Percentiles rank a stretch among this genome's conserved stretches.
Conservation (phyloP, 2,329 filamentous ascomycete genomes). For the Fusarium palustre region DNA sequence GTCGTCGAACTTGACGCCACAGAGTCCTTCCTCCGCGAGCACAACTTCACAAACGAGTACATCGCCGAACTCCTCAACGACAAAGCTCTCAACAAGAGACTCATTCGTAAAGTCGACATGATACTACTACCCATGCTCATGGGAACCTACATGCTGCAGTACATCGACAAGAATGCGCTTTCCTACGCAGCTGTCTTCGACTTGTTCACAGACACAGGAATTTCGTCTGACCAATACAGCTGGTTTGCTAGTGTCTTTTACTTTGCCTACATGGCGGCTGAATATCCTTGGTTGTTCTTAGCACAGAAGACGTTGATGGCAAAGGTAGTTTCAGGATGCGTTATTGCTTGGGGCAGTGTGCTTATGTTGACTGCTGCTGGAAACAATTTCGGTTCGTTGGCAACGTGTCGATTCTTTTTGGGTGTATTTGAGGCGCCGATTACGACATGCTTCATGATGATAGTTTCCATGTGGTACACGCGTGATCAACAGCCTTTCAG, state of each 20-base stretch:
- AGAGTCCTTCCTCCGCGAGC: conserved; percentile 37
- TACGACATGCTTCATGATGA: conserved; percentile 63
- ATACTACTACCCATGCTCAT: conserved; percentile 63
- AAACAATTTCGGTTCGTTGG: conserved; percentile 56
- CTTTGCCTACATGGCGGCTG: conserved; percentile 59
- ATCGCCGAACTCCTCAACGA: conserved; percentile 34
- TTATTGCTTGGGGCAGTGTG: conserved; percentile 53
- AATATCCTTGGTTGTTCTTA: conserved; percentile 54
- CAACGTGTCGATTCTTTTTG: conserved; percentile 58
- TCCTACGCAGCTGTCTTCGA: conserved; percentile 67
- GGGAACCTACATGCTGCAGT: conserved; percentile 63
- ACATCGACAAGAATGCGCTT: conserved; percentile 66
- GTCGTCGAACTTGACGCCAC: conserved; percentile 32
- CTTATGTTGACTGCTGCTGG: conserved; percentile 58
- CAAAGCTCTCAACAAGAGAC: conserved; percentile 22
- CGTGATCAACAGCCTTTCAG: conserved; percentile 59
- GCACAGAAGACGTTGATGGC: conserved; percentile 53
- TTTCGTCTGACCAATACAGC: conserved; percentile 59
- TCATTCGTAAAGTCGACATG: conserved; percentile 59
- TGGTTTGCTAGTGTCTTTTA: conserved; percentile 68
- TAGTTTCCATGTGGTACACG: conserved; percentile 62
- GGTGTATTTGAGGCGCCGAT: conserved; percentile 62
- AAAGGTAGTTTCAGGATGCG: conserved; percentile 50
- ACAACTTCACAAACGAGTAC: conserved; percentile 41
- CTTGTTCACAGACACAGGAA: conserved; percentile 60